Evolutionary conservation across 2,329 filamentous ascomycete species (phyloP).

Genomic region (Cladosporium sp.): DNA sequence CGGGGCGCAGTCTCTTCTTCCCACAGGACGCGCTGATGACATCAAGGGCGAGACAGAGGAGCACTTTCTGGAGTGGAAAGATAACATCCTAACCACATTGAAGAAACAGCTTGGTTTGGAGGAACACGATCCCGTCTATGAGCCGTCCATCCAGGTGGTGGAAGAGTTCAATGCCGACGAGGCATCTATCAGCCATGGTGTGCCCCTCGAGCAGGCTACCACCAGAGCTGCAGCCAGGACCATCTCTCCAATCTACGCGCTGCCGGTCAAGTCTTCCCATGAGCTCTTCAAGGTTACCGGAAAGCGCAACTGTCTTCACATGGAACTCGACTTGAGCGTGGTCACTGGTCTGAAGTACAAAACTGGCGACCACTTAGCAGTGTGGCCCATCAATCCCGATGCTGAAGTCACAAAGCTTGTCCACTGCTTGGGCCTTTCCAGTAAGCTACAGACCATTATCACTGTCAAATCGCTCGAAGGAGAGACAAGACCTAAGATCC

Average conservation of each 20-base stretch:
- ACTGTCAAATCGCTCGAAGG: constrained; percentile 28
- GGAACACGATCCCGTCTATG: constrained; percentile 32
- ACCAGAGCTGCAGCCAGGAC: constrained; percentile 22
- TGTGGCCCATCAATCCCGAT: constrained; percentile 47
- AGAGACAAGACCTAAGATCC: constrained; percentile 18
- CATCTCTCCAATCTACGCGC: constrained; percentile 30
- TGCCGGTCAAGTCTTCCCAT: constrained; percentile 29
- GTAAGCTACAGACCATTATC: constrained; percentile 16
- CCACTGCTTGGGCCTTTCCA: constrained; percentile 48
- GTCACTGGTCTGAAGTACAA: constrained; percentile 53
- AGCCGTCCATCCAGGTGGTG: constrained; percentile 28
- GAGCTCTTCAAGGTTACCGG: constrained; percentile 33
- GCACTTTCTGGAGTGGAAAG: constrained; percentile 41
- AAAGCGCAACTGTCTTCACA: constrained; percentile 38
- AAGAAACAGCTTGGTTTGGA: constrained; percentile 29
- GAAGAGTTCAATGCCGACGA: constrained; percentile 22
- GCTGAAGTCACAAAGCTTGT: background rate
- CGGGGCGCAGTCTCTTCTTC: constrained; percentile 31
- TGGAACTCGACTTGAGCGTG: constrained; percentile 39
- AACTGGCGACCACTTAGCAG: constrained; percentile 45
- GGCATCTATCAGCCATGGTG: constrained; percentile 28
- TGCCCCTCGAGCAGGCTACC: constrained; percentile 19
- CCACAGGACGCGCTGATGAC: constrained; percentile 37
- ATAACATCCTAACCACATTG: constrained; percentile 31
- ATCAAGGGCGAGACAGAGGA: constrained; percentile 40